Conservation (phyloP, 306 rosid species). For the Vicia sativa region DNA sequence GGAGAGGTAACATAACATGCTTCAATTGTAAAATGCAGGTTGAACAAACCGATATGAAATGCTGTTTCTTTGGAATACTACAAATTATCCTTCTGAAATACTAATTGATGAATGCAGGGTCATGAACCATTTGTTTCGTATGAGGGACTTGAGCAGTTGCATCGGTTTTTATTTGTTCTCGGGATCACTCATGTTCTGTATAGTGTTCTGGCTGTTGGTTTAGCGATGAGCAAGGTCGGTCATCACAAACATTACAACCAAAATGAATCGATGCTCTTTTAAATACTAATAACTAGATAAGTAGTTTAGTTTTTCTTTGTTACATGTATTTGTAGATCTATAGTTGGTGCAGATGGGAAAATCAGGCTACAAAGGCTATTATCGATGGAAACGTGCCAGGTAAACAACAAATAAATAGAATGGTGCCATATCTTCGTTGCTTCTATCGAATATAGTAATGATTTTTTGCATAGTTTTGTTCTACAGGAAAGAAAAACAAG, state of each 20-base stretch:
- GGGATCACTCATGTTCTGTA: slow-evolving; percentile 94
- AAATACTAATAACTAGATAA: background rate
- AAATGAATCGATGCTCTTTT: background rate
- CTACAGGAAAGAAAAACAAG: slow-evolving; percentile 67
- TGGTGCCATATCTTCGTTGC: background rate
- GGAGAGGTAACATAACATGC: slow-evolving; percentile 55
- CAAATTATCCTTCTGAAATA: no score
- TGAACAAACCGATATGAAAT: no score
- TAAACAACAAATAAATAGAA: slow-evolving; percentile 38
- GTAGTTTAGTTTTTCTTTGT: slow-evolving; percentile 31
- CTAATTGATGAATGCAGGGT: slow-evolving; percentile 60
- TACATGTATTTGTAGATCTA: slow-evolving; percentile 62
- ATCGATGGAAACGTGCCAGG: slow-evolving; percentile 66
- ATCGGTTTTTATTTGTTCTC: slow-evolving; percentile 89
- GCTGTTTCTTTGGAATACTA: slow-evolving; percentile 5
- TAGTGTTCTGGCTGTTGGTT: slow-evolving; percentile 89
- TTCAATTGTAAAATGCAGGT: slow-evolving; percentile 1
- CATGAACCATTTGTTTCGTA: slow-evolving; percentile 97
- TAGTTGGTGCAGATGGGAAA: slow-evolving; percentile 98
- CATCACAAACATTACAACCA: slow-evolving; percentile 7
- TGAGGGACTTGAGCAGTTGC: slow-evolving; percentile 94
- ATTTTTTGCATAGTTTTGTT: background rate
- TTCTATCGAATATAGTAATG: slow-evolving; percentile 15
- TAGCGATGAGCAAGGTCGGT: slow-evolving; percentile 91
- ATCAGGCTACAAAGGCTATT: slow-evolving; percentile 49